phyloP scores from a whole-genome alignment of 257 asterid species.

The Solanum virginianum region DNA sequence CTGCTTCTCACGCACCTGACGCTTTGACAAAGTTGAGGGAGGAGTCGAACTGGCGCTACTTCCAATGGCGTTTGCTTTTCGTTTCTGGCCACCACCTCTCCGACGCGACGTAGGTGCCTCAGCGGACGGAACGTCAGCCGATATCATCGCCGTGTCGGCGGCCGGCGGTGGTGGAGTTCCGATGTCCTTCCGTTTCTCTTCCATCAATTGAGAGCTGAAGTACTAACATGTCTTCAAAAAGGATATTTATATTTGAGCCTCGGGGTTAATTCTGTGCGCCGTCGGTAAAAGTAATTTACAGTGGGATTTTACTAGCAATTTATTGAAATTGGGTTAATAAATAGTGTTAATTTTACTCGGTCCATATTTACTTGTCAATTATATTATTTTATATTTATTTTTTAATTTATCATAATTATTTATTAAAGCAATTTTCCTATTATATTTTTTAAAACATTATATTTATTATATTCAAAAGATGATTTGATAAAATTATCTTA shows the following conservation, averaged over 20 bases:
- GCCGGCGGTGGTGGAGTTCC: constrained; percentile 41
- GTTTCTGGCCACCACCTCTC: constrained; percentile 75
- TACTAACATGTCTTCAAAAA: not conserved
- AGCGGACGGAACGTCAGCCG: constrained; percentile 18
- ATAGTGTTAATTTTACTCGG: not conserved
- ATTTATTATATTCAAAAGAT: too few relatives aligned
- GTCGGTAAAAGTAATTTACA: not conserved
- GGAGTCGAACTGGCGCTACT: constrained; percentile 43
- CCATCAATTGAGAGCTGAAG: constrained; percentile 31
- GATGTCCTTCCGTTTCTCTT: constrained; percentile 66
- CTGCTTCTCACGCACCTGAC: constrained; percentile 73
- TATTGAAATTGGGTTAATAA: not conserved
- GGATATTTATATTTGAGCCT: not conserved
- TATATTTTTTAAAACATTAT: too few relatives aligned
- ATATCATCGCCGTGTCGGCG: constrained; percentile 1
- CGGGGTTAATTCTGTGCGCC: not conserved
- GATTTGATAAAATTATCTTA: too few relatives aligned
- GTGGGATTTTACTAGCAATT: not conserved
- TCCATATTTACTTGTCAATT: too few relatives aligned
- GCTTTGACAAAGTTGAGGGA: constrained; percentile 46
- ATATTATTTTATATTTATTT: too few relatives aligned
- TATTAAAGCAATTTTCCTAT: too few relatives aligned
- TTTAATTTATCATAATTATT: too few relatives aligned
- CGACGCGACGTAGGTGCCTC: constrained; percentile 62
- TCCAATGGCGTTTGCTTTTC: constrained; percentile 57